Conservation (phyloP, 768 basidiomycete genomes). For the Boletellus ananas region DNA sequence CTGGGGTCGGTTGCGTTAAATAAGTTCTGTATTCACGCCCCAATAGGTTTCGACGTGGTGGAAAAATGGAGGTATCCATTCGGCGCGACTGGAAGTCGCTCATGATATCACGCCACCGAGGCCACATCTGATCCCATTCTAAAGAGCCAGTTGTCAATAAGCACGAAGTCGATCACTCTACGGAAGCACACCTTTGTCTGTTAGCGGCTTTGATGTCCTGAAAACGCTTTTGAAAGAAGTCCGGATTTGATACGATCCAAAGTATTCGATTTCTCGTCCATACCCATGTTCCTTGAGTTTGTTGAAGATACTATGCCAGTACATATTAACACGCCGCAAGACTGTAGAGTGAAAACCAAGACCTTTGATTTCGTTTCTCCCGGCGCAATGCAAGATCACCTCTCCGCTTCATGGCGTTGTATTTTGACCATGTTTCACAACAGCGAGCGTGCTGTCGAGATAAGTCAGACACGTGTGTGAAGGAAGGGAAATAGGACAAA, state of each 20-base stretch:
- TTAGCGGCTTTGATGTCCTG: constrained; percentile 1
- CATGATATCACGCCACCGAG: background rate
- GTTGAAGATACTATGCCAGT: constrained; percentile 4
- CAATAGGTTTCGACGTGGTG: constrained; percentile 1
- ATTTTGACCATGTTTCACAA: background rate
- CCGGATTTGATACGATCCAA: background rate
- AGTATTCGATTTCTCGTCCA: background rate
- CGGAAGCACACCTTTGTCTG: constrained; percentile 4
- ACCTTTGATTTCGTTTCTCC: background rate
- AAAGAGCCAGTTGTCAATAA: background rate
- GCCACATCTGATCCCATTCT: constrained; percentile 15
- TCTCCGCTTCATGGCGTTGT: background rate
- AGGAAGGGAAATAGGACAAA: background rate
- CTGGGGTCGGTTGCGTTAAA: background rate
- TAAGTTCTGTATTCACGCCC: background rate
- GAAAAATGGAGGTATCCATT: background rate
- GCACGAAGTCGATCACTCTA: too few species aligned
- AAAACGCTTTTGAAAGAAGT: background rate
- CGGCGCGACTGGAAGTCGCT: background rate
- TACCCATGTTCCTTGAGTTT: constrained; percentile 8
- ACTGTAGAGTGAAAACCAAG: background rate
- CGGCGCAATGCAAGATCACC: background rate
- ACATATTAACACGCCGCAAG: background rate
- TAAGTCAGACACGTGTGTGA: background rate
- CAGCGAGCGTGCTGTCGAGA: constrained; percentile 1